Conservation (phyloP, 768 basidiomycete genomes). For the Russula abietina region DNA sequence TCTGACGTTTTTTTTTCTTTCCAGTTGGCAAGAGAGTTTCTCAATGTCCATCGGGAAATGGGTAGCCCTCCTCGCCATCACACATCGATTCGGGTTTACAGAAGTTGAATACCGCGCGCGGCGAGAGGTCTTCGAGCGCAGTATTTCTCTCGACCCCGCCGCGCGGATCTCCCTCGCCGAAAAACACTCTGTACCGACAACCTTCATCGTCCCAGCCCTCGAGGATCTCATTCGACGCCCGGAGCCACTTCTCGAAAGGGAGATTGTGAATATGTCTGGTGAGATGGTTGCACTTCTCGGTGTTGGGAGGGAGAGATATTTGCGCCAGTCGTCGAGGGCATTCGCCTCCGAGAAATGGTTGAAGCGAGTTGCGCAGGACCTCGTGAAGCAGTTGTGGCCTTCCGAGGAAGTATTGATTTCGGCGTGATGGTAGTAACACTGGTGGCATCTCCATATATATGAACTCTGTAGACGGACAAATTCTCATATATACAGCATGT, state of each 20-base stretch:
- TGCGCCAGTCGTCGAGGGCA: neutral
- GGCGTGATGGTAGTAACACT: neutral
- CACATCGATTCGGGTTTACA: constrained; percentile 6
- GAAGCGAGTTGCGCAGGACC: neutral
- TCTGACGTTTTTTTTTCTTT: neutral
- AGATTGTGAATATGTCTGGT: neutral
- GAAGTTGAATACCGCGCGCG: constrained; percentile 10
- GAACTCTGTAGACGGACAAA: neutral
- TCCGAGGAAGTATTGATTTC: neutral
- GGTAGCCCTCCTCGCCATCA: constrained; percentile 4
- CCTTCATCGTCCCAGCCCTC: neutral
- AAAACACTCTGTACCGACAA: neutral
- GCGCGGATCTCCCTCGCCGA: neutral
- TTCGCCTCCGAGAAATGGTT: neutral
- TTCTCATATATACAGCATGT: neutral
- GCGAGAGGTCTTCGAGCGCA: constrained; percentile 9
- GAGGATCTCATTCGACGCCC: neutral
- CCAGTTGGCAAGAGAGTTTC: constrained; percentile 5
- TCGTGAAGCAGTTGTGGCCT: neutral
- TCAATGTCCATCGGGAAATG: neutral
- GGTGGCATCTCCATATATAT: neutral
- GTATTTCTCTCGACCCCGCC: neutral
- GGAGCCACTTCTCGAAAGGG: neutral
- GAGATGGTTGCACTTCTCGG: neutral
- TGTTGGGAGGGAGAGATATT: neutral